These are phyloP conservation scores for Sordariomycetes sp. DNA, from an alignment of 2,329 filamentous ascomycete genomes.

Conservation along the genomic window DNA sequence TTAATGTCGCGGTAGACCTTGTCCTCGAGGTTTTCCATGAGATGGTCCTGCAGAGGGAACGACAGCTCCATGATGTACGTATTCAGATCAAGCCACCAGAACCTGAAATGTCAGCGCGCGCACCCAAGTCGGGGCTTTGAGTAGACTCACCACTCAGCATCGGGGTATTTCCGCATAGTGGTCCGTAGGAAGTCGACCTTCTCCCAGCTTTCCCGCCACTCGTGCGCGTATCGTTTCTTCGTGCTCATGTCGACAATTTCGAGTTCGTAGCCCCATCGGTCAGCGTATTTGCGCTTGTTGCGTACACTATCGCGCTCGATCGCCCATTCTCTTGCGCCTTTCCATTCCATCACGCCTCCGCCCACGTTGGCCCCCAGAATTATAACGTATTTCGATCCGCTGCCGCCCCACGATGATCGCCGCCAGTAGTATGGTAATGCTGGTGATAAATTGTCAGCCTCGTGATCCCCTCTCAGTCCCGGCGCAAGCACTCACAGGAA, in stretches of 20 bases:
- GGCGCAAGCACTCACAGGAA: conserved; percentile 51
- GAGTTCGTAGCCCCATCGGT: conserved; percentile 86
- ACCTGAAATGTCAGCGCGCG: conserved; percentile 49
- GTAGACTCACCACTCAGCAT: conserved; percentile 82
- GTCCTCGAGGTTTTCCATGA: conserved; percentile 71
- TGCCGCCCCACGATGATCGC: conserved; percentile 63
- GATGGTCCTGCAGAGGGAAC: conserved; percentile 80
- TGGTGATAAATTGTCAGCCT: conserved; percentile 13
- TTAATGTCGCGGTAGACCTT: conserved; percentile 94
- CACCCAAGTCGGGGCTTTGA: background rate
- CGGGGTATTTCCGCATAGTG: conserved; percentile 83
- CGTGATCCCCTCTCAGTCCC: background rate
- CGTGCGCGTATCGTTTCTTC: conserved; percentile 96
- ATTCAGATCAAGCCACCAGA: conserved; percentile 98
- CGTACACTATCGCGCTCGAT: conserved; percentile 92
- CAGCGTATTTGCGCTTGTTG: conserved; percentile 87
- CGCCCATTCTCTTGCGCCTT: conserved; percentile 93
- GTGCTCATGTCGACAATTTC: conserved; percentile 98
- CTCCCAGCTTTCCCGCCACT: conserved; percentile 99
- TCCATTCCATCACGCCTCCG: conserved; percentile 98
- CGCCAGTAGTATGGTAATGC: conserved; percentile 56
- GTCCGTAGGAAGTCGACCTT: conserved; percentile 92
- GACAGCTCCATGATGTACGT: conserved; percentile 96
- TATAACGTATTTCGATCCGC: conserved; percentile 85
- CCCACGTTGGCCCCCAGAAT: conserved; percentile 90